Conservation (phyloP, 306 rosid species). For the Castanea crenata region DNA sequence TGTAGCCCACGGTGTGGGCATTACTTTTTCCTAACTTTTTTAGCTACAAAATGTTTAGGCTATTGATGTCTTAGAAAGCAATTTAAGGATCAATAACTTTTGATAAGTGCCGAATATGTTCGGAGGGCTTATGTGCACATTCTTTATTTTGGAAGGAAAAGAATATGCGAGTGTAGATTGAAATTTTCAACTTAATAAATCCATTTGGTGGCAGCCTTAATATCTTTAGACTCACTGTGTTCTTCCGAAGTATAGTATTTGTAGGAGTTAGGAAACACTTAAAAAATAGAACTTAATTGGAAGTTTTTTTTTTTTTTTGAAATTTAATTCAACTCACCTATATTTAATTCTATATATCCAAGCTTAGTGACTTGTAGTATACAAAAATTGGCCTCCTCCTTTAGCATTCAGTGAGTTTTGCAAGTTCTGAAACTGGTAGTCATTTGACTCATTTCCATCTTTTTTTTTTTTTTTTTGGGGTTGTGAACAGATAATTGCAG, state of each 20-base stretch:
- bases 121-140: not conserved
- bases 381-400: not conserved
- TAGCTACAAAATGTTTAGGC: slow-evolving; percentile 3
- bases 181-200: not conserved
- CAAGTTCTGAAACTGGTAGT: slow-evolving; percentile 12
- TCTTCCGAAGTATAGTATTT: not conserved
- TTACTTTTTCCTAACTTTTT: not conserved
- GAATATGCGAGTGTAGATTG: not conserved
- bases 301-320: not conserved
- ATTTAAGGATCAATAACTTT: not conserved
- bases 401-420: not conserved
- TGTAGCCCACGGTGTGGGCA: not conserved
- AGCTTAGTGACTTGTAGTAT: too few relatives aligned
- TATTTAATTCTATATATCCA: not conserved
- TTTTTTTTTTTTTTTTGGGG: slow-evolving; percentile 3
- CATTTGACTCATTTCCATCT: not conserved
- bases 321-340: not conserved
- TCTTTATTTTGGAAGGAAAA: not conserved
- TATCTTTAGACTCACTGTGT: not conserved
- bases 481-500: slow-evolving; percentile 78
- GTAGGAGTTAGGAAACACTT: not conserved
- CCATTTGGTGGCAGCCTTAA: not conserved
- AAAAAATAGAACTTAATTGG: not conserved
- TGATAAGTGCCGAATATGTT: not conserved
- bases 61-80: not conserved